Conservation (phyloP, 495 filamentous ascomycete species). For the Thermothielavioides terrestris region DNA sequence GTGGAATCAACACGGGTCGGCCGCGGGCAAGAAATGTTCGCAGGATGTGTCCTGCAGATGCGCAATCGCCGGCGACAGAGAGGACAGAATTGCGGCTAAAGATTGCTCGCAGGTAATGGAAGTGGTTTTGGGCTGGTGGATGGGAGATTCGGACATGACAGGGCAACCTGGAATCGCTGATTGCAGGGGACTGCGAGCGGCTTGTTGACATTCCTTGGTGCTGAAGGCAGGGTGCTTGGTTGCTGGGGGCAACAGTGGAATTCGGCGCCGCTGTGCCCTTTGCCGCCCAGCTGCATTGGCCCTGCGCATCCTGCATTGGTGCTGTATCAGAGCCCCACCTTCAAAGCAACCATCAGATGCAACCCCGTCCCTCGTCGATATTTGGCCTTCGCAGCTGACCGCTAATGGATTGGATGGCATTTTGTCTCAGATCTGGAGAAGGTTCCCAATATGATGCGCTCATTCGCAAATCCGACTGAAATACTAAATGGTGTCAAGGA, state of each 20-base stretch:
- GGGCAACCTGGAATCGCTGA: neutral
- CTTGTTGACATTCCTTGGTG: slow-evolving; percentile 7
- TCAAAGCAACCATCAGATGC: too few relatives aligned
- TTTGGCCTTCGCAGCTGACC: neutral
- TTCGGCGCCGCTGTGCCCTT: too few relatives aligned
- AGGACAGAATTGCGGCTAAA: neutral
- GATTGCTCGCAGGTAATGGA: neutral
- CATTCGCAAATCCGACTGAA: too few relatives aligned
- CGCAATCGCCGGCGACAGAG: slow-evolving; percentile 8
- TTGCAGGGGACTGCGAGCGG: neutral
- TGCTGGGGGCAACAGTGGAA: slow-evolving; percentile 4
- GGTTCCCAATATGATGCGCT: too few relatives aligned
- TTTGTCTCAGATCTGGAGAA: too few relatives aligned
- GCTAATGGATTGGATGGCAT: neutral
- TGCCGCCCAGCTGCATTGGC: neutral
- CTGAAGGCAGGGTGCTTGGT: slow-evolving; percentile 2
- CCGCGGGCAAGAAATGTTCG: neutral
- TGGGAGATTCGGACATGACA: slow-evolving; percentile 2
- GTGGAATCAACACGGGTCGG: too few relatives aligned
- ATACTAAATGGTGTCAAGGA: slow-evolving; percentile 54
- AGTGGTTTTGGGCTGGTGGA: neutral
- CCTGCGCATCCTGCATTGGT: neutral
- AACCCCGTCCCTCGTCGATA: neutral
- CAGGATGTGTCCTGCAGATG: neutral
- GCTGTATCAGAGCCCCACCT: neutral